phyloP scores from a whole-genome alignment of 129 eudicot species.

The Pseudognaphalium luteoalbum region DNA sequence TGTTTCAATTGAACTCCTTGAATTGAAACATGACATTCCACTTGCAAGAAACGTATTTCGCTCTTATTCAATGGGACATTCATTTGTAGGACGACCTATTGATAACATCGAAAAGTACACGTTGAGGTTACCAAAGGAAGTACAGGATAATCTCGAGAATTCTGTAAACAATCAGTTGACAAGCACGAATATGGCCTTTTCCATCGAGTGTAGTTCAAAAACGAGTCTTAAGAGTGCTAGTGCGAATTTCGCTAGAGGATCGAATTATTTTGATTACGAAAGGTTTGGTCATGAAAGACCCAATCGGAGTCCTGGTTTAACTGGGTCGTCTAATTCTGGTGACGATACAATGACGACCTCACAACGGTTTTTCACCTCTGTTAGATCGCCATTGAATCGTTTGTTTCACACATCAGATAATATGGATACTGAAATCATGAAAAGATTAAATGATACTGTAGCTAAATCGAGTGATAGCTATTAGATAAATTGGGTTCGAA shows the following conservation, averaged over 20 bases:
- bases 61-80: slow-evolving; percentile 46
- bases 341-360: background rate
- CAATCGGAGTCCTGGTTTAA: background rate
- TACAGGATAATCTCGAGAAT: background rate
- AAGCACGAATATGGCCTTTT: background rate
- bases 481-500: no score
- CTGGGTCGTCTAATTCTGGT: slow-evolving; percentile 18
- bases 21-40: slow-evolving; percentile 6
- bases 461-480: background rate
- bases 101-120: slow-evolving; percentile 41
- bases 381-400: slow-evolving; percentile 5
- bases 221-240: slow-evolving; percentile 37
- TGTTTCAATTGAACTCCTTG: background rate
- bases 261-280: slow-evolving; percentile 21
- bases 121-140: slow-evolving; percentile 44
- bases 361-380: background rate
- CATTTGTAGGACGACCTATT: background rate
- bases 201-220: slow-evolving; percentile 21
- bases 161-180: background rate
- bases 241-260: slow-evolving; percentile 23
- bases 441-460: background rate
- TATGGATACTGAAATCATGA: background rate
- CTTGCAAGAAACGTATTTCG: slow-evolving; percentile 18
- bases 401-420: background rate
- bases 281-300: slow-evolving; percentile 31